phyloP scores from a whole-genome alignment of 2,329 filamentous ascomycete species.

The Arthroderma sp. region DNA sequence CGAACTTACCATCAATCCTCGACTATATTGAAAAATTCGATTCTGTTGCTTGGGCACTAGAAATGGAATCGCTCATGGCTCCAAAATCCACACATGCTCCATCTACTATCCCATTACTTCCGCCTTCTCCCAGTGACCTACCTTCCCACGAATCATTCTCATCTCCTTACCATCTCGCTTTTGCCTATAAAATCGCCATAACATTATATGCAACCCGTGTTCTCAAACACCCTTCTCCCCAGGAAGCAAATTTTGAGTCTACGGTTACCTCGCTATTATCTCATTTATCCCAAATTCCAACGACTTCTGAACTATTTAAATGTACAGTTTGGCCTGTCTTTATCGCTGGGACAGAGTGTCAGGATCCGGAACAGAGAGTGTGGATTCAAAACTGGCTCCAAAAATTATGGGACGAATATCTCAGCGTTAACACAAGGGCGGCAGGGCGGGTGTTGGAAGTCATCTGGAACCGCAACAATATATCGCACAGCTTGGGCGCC shows the following conservation, averaged over 20 bases:
- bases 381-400: conserved; percentile 22
- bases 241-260: not conserved
- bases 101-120: not conserved
- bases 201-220: conserved; percentile 4
- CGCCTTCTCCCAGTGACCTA: not conserved
- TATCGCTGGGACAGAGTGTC: conserved; percentile 30
- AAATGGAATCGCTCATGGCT: conserved; percentile 19
- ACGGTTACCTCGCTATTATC: conserved; percentile 20
- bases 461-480: conserved; percentile 29
- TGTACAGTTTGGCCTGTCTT: conserved; percentile 33
- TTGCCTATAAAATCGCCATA: conserved; percentile 4
- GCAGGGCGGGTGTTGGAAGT: conserved; percentile 27
- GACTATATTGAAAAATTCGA: conserved; percentile 27
- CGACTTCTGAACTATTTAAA: conserved; percentile 28
- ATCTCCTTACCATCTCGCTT: conserved; percentile 2
- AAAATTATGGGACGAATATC: conserved; percentile 19
- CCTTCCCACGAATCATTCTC: not conserved
- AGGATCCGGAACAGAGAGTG: conserved; percentile 18
- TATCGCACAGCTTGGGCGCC: not conserved
- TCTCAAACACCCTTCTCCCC: not conserved
- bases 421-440: conserved; percentile 27
- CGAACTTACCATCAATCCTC: too few relatives aligned
- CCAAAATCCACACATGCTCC: not conserved
- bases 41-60: conserved; percentile 24
- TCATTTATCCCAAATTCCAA: conserved; percentile 24